Conservation (phyloP, 768 basidiomycete species). For the Fomitopsis pulvina region DNA sequence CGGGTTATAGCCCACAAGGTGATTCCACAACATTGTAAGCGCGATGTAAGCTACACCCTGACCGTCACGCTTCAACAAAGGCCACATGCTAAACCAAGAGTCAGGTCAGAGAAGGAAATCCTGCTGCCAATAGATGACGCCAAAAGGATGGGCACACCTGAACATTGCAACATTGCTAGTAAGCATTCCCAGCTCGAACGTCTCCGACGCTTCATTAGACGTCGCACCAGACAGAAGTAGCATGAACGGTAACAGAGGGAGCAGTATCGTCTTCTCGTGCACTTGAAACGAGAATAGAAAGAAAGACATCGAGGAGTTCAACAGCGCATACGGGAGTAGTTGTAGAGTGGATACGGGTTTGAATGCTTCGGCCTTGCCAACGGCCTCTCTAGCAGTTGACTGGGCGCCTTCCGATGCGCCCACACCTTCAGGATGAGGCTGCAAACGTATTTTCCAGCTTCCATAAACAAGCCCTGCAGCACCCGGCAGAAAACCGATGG, state of each 20-base stretch:
- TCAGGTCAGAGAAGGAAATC: background rate
- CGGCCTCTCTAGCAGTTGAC: too few species aligned
- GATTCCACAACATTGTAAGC: slow-evolving; percentile 72
- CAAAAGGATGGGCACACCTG: too few species aligned
- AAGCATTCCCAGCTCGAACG: slow-evolving; percentile 59
- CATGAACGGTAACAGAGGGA: slow-evolving; percentile 81
- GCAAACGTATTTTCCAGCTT: slow-evolving; percentile 26
- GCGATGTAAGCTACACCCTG: slow-evolving; percentile 69
- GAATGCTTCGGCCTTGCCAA: slow-evolving; percentile 7
- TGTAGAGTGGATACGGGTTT: slow-evolving; percentile 48
- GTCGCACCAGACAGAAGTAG: slow-evolving; percentile 55
- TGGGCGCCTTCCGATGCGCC: slow-evolving; percentile 2
- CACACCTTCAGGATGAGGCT: background rate
- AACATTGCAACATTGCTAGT: slow-evolving; percentile 83
- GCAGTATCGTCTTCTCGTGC: slow-evolving; percentile 87
- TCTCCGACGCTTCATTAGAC: slow-evolving; percentile 33
- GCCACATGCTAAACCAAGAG: slow-evolving; percentile 72
- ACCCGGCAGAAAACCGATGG: slow-evolving; percentile 61
- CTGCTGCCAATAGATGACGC: background rate
- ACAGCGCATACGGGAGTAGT: slow-evolving; percentile 73
- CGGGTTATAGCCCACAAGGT: slow-evolving; percentile 72
- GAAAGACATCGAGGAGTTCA: slow-evolving; percentile 83
- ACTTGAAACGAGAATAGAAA: slow-evolving; percentile 97
- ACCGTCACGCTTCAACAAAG: slow-evolving; percentile 74
- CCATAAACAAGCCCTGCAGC: slow-evolving; percentile 40